A percentile compares a stretch with the other conserved stretches of the same genome.
These are phyloP conservation scores for Lentinula raphanica DNA, from an alignment of 768 basidiomycete species.

Conservation along the genomic window DNA sequence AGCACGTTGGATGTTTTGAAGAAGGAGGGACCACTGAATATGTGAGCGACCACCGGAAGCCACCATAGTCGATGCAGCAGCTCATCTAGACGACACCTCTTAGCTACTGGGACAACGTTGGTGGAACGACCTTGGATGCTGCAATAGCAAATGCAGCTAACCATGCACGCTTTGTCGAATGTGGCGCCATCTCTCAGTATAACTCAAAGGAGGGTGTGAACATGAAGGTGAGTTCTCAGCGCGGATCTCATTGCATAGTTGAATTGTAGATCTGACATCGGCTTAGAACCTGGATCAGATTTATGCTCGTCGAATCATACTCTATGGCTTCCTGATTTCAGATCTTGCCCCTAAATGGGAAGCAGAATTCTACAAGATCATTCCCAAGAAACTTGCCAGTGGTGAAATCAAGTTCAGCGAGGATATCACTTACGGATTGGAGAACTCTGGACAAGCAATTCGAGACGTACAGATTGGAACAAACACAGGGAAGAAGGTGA, in stretches of 20 bases:
- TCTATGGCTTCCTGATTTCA: slow-evolving; percentile 38
- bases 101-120: slow-evolving; percentile 57
- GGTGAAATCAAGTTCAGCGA: slow-evolving; percentile 47
- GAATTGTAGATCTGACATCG: slow-evolving; percentile 14
- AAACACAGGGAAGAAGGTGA: slow-evolving; percentile 24
- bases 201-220: not conserved
- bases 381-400: slow-evolving; percentile 35
- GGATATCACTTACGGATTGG: slow-evolving; percentile 40
- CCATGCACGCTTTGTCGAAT: slow-evolving; percentile 43
- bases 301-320: slow-evolving; percentile 29
- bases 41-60: slow-evolving; percentile 25
- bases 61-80: too few species aligned
- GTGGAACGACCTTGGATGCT: slow-evolving; percentile 55
- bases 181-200: slow-evolving; percentile 5
- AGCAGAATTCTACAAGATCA: slow-evolving; percentile 36
- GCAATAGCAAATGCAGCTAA: slow-evolving; percentile 41
- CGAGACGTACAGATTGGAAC: slow-evolving; percentile 25
- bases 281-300: slow-evolving; percentile 24
- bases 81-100: too few species aligned
- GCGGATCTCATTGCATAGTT: too few species aligned
- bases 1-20: slow-evolving; percentile 45
- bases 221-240: not conserved
- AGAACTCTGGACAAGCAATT: slow-evolving; percentile 27
- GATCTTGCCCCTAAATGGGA: slow-evolving; percentile 30
- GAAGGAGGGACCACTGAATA: slow-evolving; percentile 48